phyloP scores from a whole-genome alignment of 176 grass and related monocot genomes.

The Sorghum bicolor region Sorghum_bicolor_NCBIv3 NC_012877.2:58319001-58319500 shows the following conservation, averaged over 20 bases:
- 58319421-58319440: neutral
- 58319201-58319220: neutral
- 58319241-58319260: too few species aligned
- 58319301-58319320: neutral
- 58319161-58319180: too few species aligned
- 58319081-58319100: too few species aligned
- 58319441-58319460: constrained; percentile 16
- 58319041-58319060: neutral
- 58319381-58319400: neutral
- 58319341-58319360: neutral
- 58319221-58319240: too few species aligned
- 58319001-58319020: neutral
- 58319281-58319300: neutral
- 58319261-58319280: neutral
- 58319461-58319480: neutral
- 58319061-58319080: neutral
- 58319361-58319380: neutral
- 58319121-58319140: too few species aligned
- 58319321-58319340: neutral
- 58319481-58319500: constrained; percentile 14
- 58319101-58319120: too few species aligned
- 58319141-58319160: too few species aligned
- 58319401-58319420: neutral
- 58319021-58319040: neutral
- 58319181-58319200: too few species aligned